Base-by-base conservation (phyloP, 176 grass and related monocot species). In the Bromus sterilis region DNA sequence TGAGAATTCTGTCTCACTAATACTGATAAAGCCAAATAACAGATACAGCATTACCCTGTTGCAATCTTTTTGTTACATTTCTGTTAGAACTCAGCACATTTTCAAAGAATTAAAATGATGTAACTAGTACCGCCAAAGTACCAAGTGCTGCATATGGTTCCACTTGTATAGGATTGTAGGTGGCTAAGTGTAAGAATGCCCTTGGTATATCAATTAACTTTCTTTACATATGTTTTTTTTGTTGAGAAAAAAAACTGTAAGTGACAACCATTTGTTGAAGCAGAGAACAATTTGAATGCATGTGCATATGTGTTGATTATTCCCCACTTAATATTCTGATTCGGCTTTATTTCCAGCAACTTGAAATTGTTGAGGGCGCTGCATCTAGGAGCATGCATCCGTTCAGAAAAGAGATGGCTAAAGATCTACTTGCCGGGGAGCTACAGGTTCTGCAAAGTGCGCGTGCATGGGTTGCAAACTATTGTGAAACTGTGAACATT, bases 351-450 rank as follows among this genome's bases (percentile, higher is more conserved):
- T 84, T 49, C 72, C 89, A 94, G 89, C 71, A 56, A 69, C 89
- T 97, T 69, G 67, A 91, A 78, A 70, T 35, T 79, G 49, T 60
- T 33, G 71, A 65, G 51, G 58, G 63, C 25, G 5, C 42, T 51
- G 55, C 77, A 21, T 70, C 14, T 80, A 67, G 55, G 76, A 69
- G 26, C 30, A 11, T 31, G 57, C 61, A 81, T 66, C 80, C 77
- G 8, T 61, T 80, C 4, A 90, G 94, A 80, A 90, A 82, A 79
- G 43, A 55, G 79, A 94, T 94, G 94, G 89, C 89, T 61, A 90
- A 59, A 80, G 89, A 97, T 83, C 15, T 97, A 65, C 86, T 94
- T 59, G 36, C 36, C 4, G 91, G 94, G 6, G 94, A 92, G 83
- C 82, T 92, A 10, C 76, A 78, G 31, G 80, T 94, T 80, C 75